phyloP scores from a whole-genome alignment of 1,284 basidiomycete species.

The Papiliotrema flavescens region DNA sequence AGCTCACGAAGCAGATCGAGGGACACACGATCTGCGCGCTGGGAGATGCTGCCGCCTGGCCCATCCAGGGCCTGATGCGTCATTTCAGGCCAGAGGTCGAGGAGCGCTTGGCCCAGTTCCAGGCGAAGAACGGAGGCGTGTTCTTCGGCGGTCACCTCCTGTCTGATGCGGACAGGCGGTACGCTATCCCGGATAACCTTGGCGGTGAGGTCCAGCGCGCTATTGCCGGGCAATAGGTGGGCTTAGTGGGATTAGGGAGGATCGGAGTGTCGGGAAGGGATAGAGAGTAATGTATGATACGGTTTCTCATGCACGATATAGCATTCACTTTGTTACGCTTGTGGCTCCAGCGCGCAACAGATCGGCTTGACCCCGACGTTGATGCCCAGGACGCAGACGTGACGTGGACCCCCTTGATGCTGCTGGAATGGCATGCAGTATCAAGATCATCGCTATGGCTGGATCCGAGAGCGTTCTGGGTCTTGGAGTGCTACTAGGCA shows the following conservation, averaged over 20 bases:
- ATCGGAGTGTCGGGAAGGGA: no score
- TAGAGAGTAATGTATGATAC: neutral
- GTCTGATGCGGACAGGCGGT: constrained; percentile 65
- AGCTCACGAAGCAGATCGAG: constrained; percentile 95
- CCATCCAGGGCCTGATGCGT: constrained; percentile 92
- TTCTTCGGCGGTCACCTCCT: constrained; percentile 81
- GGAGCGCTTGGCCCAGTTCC: constrained; percentile 74
- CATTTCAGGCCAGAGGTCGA: constrained; percentile 94
- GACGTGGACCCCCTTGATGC: no score
- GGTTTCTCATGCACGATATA: neutral
- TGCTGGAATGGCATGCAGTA: no score
- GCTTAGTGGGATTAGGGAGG: neutral
- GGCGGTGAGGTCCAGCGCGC: constrained; percentile 50
- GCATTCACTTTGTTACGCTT: no score
- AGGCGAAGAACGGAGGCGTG: constrained; percentile 74
- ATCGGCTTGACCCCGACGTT: no score
- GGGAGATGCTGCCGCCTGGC: constrained; percentile 97
- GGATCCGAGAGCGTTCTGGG: no score
- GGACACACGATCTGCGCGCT: constrained; percentile 94
- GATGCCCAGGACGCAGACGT: no score
- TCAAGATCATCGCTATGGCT: no score
- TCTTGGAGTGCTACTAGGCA: no score
- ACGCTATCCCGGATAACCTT: constrained; percentile 78
- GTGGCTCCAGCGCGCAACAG: no score
- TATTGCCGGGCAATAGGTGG: constrained; percentile 20